Conservation (phyloP, 257 asterid species). For the Thymus quinquecostatus region DNA sequence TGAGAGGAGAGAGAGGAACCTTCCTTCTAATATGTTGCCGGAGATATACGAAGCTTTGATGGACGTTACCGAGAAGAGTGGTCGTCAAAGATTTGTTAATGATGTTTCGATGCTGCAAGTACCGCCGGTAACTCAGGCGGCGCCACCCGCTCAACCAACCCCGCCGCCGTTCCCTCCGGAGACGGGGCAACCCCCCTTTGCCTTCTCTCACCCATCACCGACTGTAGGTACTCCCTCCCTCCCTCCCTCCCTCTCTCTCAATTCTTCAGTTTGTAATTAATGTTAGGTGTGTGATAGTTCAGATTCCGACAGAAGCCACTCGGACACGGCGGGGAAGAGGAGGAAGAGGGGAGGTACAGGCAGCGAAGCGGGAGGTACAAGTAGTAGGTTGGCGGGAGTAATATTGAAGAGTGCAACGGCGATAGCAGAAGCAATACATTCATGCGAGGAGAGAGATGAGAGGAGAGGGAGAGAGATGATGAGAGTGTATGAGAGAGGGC, state of each 20-base stretch:
- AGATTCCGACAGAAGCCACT: slow-evolving; percentile 27
- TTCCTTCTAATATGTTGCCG: slow-evolving; percentile 81
- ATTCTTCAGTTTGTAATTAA: no score
- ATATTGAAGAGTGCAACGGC: slow-evolving; percentile 59
- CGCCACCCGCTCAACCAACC: not conserved
- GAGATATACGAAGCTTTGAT: slow-evolving; percentile 71
- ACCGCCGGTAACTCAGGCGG: slow-evolving; percentile 22
- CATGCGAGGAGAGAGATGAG: slow-evolving; percentile 73
- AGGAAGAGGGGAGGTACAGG: slow-evolving; percentile 13
- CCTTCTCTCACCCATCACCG: slow-evolving; percentile 49
- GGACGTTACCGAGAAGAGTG: slow-evolving; percentile 63
- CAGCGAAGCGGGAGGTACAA: slow-evolving; percentile 10
- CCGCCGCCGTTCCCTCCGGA: no score
- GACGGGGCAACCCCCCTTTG: not conserved
- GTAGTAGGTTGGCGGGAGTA: slow-evolving; percentile 59
- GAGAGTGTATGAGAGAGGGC: slow-evolving; percentile 68
- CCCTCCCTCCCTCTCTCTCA: not conserved
- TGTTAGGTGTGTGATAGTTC: not conserved
- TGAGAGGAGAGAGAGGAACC: slow-evolving; percentile 61
- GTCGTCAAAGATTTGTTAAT: slow-evolving; percentile 20
- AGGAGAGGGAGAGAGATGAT: slow-evolving; percentile 62
- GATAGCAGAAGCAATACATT: slow-evolving; percentile 68
- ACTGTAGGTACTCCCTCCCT: slow-evolving; percentile 54
- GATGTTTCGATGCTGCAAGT: slow-evolving; percentile 28
- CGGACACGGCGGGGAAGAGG: slow-evolving; percentile 34